Evolutionary conservation across 495 filamentous ascomycete genomes (phyloP).

Genomic region (Aspergillus funiculosus): DNA sequence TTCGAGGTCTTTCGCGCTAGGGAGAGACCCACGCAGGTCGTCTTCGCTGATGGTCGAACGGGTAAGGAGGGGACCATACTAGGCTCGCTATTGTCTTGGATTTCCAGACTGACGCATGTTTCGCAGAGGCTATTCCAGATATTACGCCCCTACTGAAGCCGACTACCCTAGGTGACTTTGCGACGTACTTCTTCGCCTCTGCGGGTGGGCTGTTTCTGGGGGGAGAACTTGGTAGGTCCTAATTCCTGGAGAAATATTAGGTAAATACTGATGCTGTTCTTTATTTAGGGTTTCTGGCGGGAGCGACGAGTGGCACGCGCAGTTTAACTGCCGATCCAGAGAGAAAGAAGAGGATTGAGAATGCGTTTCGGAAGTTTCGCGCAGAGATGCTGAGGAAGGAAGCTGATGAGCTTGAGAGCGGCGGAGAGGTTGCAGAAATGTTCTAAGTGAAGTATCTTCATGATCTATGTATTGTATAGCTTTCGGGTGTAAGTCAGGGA

Average conservation of each 20-base stretch:
- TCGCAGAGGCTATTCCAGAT: constrained; percentile 59
- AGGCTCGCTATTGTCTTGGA: too few species aligned
- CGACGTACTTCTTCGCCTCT: constrained; percentile 58
- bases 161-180: constrained; percentile 52
- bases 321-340: constrained; percentile 51
- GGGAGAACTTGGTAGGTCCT: constrained; percentile 48
- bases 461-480: too few species aligned
- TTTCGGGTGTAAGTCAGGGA: too few species aligned
- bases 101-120: background rate
- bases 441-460: too few species aligned
- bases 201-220: constrained; percentile 58
- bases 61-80: too few species aligned
- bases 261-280: background rate
- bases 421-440: constrained; percentile 26
- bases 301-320: constrained; percentile 45
- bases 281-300: constrained; percentile 50
- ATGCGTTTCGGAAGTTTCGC: constrained; percentile 57
- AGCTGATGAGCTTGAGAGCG: constrained; percentile 49
- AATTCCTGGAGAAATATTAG: background rate
- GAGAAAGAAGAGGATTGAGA: constrained; percentile 51
- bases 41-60: constrained; percentile 54
- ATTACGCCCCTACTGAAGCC: constrained; percentile 53
- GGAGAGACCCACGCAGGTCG: constrained; percentile 55
- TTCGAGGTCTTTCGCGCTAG: constrained; percentile 54
- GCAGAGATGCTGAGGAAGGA: constrained; percentile 56